A percentile compares a stretch with the other conserved stretches of the same genome.
Conservation (phyloP, 306 rosid genomes). For the Glycine latifolia region DNA sequence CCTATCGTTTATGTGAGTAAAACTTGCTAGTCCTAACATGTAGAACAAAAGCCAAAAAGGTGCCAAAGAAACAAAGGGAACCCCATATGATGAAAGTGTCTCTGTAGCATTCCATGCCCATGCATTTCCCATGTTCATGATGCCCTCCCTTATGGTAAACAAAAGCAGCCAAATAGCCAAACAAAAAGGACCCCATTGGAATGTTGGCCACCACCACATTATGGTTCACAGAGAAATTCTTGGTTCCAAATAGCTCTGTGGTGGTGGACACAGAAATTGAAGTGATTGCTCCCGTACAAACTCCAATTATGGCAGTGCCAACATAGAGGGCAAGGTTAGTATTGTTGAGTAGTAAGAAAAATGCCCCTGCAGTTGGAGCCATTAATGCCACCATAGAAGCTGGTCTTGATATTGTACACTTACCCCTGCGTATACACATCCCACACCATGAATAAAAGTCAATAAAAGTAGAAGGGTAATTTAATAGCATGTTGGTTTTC, state of each 20-base stretch:
- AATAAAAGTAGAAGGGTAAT: not conserved
- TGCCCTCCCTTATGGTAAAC: slow-evolving; percentile 57
- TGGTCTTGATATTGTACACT: slow-evolving; percentile 59
- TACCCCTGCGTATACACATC: slow-evolving; percentile 49
- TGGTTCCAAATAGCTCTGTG: slow-evolving; percentile 68
- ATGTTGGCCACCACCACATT: slow-evolving; percentile 78
- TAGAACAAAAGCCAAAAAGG: slow-evolving; percentile 55
- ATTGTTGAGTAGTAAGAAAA: slow-evolving; percentile 62
- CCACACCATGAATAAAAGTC: not conserved
- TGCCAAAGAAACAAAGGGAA: slow-evolving; percentile 61
- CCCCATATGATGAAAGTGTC: slow-evolving; percentile 74
- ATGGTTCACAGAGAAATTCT: slow-evolving; percentile 77
- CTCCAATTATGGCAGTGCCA: slow-evolving; percentile 72
- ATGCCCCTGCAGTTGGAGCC: slow-evolving; percentile 64
- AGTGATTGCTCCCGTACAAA: slow-evolving; percentile 82
- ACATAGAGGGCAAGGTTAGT: slow-evolving; percentile 49
- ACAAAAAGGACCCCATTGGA: slow-evolving; percentile 74
- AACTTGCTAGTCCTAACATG: slow-evolving; percentile 65
- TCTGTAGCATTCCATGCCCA: slow-evolving; percentile 71
- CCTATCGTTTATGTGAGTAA: slow-evolving; percentile 50
- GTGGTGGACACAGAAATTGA: slow-evolving; percentile 74
- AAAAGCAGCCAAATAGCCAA: slow-evolving; percentile 66
- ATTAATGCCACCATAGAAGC: slow-evolving; percentile 57
- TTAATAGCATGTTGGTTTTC: not conserved
- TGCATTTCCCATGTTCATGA: slow-evolving; percentile 61